Evolutionary conservation across 106 monocot species (phyloP).

Genomic region (Apostasia ramifera): DNA sequence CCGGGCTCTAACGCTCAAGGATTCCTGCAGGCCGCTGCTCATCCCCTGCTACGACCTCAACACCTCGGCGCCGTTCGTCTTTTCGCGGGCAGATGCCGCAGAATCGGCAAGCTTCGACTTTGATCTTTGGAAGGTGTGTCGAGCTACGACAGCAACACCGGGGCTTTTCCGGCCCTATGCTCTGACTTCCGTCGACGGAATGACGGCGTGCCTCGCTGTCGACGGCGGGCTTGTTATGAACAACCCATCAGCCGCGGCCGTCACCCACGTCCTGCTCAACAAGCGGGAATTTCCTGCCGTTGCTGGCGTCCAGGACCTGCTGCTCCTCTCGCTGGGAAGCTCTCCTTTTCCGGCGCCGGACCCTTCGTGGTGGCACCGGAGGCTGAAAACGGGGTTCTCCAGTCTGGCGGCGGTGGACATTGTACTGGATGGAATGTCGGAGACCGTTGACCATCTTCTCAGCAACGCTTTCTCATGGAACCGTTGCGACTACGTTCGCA

Average conservation of each 20-base stretch:
- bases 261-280: slow-evolving; percentile 71
- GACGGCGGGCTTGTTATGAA: slow-evolving; percentile 64
- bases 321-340: slow-evolving; percentile 68
- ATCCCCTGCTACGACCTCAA: slow-evolving; percentile 62
- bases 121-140: slow-evolving; percentile 48
- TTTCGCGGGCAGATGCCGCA: slow-evolving; percentile 51
- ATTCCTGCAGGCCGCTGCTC: slow-evolving; percentile 48
- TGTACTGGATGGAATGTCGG: slow-evolving; percentile 40
- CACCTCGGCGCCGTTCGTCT: slow-evolving; percentile 52
- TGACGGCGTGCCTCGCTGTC: slow-evolving; percentile 37
- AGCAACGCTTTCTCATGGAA: slow-evolving; percentile 59
- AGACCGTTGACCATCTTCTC: slow-evolving; percentile 66
- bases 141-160: slow-evolving; percentile 39
- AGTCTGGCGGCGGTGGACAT: slow-evolving; percentile 42
- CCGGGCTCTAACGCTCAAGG: slow-evolving; percentile 27
- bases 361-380: not conserved
- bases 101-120: slow-evolving; percentile 42
- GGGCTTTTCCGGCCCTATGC: slow-evolving; percentile 30
- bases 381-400: slow-evolving; percentile 18
- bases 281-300: slow-evolving; percentile 82
- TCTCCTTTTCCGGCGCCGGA: not conserved
- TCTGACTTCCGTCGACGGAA: slow-evolving; percentile 42
- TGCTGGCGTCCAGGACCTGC: slow-evolving; percentile 62
- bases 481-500: slow-evolving; percentile 59
- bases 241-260: slow-evolving; percentile 61